Conservation (phyloP, 164 flowering plant genomes). For the Akebia trifoliata region DNA sequence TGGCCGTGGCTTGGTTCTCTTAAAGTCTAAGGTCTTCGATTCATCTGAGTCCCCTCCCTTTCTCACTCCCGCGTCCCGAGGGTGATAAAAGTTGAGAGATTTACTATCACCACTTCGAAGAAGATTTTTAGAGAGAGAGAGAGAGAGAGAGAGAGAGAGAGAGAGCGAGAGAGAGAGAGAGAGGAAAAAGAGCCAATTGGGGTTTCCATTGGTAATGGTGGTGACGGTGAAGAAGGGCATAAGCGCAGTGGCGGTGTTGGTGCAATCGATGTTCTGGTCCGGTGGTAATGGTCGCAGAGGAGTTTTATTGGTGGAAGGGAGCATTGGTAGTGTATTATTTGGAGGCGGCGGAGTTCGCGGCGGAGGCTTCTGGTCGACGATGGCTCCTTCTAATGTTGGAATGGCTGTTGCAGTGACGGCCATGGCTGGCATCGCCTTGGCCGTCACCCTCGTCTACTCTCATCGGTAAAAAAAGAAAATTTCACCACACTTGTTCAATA, state of each 20-base stretch:
- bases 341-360: constrained; percentile 22
- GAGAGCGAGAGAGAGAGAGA: too few relatives aligned
- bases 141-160: too few relatives aligned
- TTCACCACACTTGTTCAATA: background rate
- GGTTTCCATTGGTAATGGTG: constrained; percentile 22
- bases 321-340: constrained; percentile 20
- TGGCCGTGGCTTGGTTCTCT: too few relatives aligned
- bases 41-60: too few relatives aligned
- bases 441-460: constrained; percentile 49
- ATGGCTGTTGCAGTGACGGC: constrained; percentile 67
- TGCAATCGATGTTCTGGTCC: constrained; percentile 19
- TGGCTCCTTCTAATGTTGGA: constrained; percentile 25
- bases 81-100: too few relatives aligned
- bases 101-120: too few relatives aligned
- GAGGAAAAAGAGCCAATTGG: background rate
- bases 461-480: constrained; percentile 39
- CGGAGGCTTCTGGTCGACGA: constrained; percentile 19
- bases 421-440: constrained; percentile 71
- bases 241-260: background rate
- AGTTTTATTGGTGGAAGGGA: constrained; percentile 8
- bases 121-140: background rate
- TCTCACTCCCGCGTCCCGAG: too few relatives aligned
- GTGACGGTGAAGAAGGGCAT: constrained; percentile 10
- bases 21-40: too few relatives aligned
- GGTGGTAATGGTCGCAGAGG: constrained; percentile 21